Evolutionary conservation across 192 early-diverging fungal genomes (phyloP), one percentile per base, ranked within the genome.

Genomic region (Podila horticola): DNA sequence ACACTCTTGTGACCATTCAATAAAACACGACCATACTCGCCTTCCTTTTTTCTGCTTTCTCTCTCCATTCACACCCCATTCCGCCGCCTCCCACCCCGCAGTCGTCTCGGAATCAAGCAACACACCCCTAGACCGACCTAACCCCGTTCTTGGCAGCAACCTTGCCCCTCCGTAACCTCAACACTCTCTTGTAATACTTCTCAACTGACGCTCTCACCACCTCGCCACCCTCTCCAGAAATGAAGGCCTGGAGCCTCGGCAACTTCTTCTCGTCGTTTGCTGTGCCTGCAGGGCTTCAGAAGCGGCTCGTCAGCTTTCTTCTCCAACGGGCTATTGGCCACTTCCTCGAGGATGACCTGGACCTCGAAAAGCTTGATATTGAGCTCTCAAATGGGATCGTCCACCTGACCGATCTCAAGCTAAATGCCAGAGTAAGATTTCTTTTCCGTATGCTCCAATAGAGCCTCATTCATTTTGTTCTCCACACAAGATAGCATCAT

Each of bases 311-410:
- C 60, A 96, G 94, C 75, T 96, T 93, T 71, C 83, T 96, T 29
- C 82, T 96, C 34, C 88, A 92, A 61, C 90, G 90, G 64, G 92
- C 96, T 12, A 89, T 97, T 49, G 96, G 96, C 10, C 93, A 93
- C 75, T 95, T 96, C 69, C 85, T 97, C 48, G 90, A 91, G 19
- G 81, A 87, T 63, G 90, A 95, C 28, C 84, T 95, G 31, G 90
- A 94, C 60, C 87, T 92, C 61, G 94, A 94, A 48, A 91, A 95
- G 74, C 88, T 96, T 66, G 96, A 97, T 72, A 91, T 97, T 41
- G 91, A 95, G 86, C 88, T 97, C 13, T 89, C 90, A 41, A 89
- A 91, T 51, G 96, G 95, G 5, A 87, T 88, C 29, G 85, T 97
- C 29, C 87, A 91, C 48, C 88, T 97, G 50, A 88, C 89, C 41